Evolutionary conservation across 345 rosid species (phyloP).

Genomic region (Pseudoturritis turrita): DNA sequence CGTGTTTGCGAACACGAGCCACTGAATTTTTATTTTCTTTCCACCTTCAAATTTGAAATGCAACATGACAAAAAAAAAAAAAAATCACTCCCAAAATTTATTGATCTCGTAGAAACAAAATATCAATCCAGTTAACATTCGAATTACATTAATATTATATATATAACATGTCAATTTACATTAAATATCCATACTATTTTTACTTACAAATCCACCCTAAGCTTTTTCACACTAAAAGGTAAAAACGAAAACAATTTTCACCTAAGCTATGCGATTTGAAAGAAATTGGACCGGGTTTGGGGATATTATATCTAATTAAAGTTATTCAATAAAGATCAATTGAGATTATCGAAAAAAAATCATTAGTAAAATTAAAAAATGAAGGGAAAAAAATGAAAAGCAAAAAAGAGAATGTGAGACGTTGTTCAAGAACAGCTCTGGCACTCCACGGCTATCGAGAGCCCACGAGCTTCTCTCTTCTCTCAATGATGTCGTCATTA

Average conservation of each 20-base stretch:
- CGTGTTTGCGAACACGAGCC: constrained; percentile 9
- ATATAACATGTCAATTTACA: background rate
- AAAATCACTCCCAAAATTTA: background rate
- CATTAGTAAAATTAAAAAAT: background rate
- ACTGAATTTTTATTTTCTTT: background rate
- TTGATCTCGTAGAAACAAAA: background rate
- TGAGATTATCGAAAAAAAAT: background rate
- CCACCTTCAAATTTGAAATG: background rate
- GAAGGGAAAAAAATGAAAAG: background rate
- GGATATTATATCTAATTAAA: no score
- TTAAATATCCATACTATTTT: background rate
- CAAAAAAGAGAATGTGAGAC: constrained; percentile 43
- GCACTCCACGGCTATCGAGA: constrained; percentile 47
- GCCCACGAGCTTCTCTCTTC: constrained; percentile 52
- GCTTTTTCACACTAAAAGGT: background rate
- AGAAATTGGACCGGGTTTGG: background rate
- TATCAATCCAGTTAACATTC: background rate
- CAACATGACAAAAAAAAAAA: constrained; percentile 1
- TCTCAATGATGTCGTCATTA: constrained; percentile 42
- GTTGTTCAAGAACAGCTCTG: constrained; percentile 34
- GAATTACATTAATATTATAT: background rate
- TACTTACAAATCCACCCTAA: background rate
- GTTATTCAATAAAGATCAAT: background rate
- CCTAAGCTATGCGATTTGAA: background rate
- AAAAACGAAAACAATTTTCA: background rate